Evolutionary conservation across 257 asterid genomes (phyloP).

Genomic region (Vinca minor): DNA sequence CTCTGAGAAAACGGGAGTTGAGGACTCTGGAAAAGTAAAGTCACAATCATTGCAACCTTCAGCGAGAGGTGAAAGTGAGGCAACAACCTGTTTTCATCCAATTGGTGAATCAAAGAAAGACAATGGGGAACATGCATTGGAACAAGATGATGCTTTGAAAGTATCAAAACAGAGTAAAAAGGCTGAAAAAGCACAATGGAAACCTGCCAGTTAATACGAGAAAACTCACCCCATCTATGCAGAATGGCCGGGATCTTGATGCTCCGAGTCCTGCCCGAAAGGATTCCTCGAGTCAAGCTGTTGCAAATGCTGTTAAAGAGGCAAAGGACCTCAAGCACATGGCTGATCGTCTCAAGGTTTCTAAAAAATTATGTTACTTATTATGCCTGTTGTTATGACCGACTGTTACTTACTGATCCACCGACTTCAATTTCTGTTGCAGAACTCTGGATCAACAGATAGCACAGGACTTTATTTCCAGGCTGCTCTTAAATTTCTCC

Average conservation of each 20-base stretch:
- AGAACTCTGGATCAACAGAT: constrained; percentile 80
- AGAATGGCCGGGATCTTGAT: constrained; percentile 52
- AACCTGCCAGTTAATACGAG: constrained; percentile 32
- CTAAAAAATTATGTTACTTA: constrained; percentile 14
- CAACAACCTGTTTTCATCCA: constrained; percentile 28
- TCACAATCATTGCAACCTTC: constrained; percentile 71
- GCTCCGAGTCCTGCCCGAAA: constrained; percentile 74
- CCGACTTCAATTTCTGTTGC: constrained; percentile 22
- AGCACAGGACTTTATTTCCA: constrained; percentile 72
- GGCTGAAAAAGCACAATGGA: constrained; percentile 46
- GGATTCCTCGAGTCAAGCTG: constrained; percentile 81
- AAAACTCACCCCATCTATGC: constrained; percentile 53
- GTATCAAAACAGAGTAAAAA: constrained; percentile 46
- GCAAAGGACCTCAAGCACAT: constrained; percentile 90
- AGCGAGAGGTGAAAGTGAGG: constrained; percentile 50
- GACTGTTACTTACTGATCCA: constrained; percentile 13
- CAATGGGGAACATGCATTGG: constrained; percentile 36
- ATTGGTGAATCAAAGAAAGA: constrained; percentile 57
- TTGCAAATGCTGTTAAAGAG: constrained; percentile 77
- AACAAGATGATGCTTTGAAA: constrained; percentile 38
- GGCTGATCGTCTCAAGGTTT: constrained; percentile 93
- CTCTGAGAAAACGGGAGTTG: constrained; percentile 33
- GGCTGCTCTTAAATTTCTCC: constrained; percentile 91
- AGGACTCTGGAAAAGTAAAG: constrained; percentile 45
- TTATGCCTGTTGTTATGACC: background rate